phyloP scores from a whole-genome alignment of 176 grass and related monocot genomes.

The Guadua angustifolia region DNA sequence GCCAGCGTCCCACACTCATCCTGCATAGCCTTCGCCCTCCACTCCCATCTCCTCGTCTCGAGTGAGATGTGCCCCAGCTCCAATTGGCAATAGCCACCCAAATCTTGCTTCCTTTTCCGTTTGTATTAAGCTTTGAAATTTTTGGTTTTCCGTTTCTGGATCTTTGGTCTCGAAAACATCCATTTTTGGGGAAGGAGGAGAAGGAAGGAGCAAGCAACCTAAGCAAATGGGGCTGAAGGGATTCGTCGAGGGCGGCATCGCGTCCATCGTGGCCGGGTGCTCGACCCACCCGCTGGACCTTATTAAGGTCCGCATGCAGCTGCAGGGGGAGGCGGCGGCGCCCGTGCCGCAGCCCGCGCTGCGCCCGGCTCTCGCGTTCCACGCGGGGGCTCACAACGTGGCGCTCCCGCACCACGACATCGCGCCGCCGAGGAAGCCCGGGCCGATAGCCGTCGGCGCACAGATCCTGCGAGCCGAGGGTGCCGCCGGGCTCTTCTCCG shows the following conservation, averaged over 20 bases:
- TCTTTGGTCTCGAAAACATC: constrained; percentile 8
- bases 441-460: constrained; percentile 67
- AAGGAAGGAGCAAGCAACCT: neutral
- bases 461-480: constrained; percentile 93
- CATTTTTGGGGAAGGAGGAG: neutral
- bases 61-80: constrained; percentile 92
- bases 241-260: constrained; percentile 90
- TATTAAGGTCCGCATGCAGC: constrained; percentile 94
- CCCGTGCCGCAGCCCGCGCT: constrained; percentile 35
- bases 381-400: constrained; percentile 37
- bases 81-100: constrained; percentile 50
- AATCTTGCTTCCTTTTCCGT: neutral
- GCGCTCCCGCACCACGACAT: constrained; percentile 46
- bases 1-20: constrained; percentile 84
- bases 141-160: neutral
- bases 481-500: constrained; percentile 73
- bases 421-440: constrained; percentile 52
- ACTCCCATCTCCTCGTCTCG: constrained; percentile 92
- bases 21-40: constrained; percentile 79
- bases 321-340: constrained; percentile 65
- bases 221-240: constrained; percentile 78
- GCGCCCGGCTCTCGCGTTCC: constrained; percentile 73
- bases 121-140: constrained; percentile 26
- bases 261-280: constrained; percentile 89
- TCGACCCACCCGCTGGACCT: constrained; percentile 94